Evolutionary conservation across 768 basidiomycete genomes (phyloP).

Genomic region (Pleurotus cornucopiae): DNA sequence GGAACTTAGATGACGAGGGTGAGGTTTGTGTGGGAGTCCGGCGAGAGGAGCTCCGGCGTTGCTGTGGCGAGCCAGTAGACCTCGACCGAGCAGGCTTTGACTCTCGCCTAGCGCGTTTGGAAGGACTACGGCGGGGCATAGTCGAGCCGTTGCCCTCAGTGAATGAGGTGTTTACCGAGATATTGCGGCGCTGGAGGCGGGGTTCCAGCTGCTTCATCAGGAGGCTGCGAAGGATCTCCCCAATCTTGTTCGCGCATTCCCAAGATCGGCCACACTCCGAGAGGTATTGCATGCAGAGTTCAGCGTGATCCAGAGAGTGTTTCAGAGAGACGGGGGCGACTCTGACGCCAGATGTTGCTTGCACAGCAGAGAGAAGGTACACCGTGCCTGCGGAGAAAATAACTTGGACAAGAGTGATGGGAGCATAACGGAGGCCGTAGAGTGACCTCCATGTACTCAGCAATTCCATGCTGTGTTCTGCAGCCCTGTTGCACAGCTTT

Average conservation of each 20-base stretch:
- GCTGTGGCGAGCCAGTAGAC: conserved; percentile 1
- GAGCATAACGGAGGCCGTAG: conserved; percentile 55
- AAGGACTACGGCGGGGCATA: background rate
- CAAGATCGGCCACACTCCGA: conserved; percentile 51
- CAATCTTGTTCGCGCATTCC: conserved; percentile 48
- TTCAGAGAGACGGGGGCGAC: conserved; percentile 43
- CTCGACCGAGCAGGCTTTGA: background rate
- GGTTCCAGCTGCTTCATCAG: conserved; percentile 39
- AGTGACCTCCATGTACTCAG: conserved; percentile 43
- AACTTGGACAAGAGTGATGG: conserved; percentile 53
- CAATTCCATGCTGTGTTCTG: conserved; percentile 53
- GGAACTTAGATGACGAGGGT: background rate
- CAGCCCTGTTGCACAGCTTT: conserved; percentile 49
- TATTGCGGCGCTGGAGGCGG: conserved; percentile 28
- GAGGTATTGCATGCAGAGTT: conserved; percentile 46
- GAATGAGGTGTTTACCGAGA: conserved; percentile 8
- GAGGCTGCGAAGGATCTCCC: conserved; percentile 40
- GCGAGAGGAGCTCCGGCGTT: conserved; percentile 2
- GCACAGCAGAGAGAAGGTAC: conserved; percentile 49
- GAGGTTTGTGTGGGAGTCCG: background rate
- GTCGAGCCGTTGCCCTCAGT: background rate
- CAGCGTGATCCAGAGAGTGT: conserved; percentile 36
- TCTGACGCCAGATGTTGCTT: conserved; percentile 44
- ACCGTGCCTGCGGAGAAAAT: conserved; percentile 59
- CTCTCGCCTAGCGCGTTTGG: background rate